These are phyloP conservation scores for Pseudocercospora fuligena DNA, from an alignment of 2,329 filamentous ascomycete genomes.

Conservation along the genomic window DNA sequence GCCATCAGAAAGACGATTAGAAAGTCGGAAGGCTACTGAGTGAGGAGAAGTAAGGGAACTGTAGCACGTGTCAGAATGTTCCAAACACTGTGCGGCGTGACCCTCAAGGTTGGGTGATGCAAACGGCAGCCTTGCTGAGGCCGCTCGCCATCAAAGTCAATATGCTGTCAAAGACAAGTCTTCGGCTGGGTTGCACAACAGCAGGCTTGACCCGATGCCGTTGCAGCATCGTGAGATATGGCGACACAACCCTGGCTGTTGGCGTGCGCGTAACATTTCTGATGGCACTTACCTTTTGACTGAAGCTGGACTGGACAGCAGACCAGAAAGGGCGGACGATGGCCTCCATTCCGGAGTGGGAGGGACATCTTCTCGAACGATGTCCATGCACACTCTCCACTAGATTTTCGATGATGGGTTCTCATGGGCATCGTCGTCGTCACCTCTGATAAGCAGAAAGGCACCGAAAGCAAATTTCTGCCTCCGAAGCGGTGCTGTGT, in stretches of 20 bases:
- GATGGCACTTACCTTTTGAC: slow-evolving; percentile 27
- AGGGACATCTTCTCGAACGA: slow-evolving; percentile 29
- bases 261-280: not conserved
- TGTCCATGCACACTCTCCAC: slow-evolving; percentile 34
- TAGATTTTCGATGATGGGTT: not conserved
- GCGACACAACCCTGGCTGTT: not conserved
- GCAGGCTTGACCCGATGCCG: slow-evolving; percentile 3
- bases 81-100: slow-evolving; percentile 6
- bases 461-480: not conserved
- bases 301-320: slow-evolving; percentile 23
- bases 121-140: slow-evolving; percentile 7
- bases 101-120: not conserved
- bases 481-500: not conserved
- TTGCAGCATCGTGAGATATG: not conserved
- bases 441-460: not conserved
- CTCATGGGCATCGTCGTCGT: not conserved
- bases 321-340: slow-evolving; percentile 32
- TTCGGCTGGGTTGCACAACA: not conserved
- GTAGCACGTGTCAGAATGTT: slow-evolving; percentile 10
- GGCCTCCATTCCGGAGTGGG: slow-evolving; percentile 36
- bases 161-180: not conserved
- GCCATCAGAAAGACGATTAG: slow-evolving; percentile 14
- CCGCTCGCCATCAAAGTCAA: slow-evolving; percentile 12
- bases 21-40: slow-evolving; percentile 12
- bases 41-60: slow-evolving; percentile 23